A percentile compares a stretch with the other conserved stretches of the same genome.
Evolutionary conservation across 73 alveolate genomes (phyloP).

Genomic region (Tetrahymena elliotti): DNA sequence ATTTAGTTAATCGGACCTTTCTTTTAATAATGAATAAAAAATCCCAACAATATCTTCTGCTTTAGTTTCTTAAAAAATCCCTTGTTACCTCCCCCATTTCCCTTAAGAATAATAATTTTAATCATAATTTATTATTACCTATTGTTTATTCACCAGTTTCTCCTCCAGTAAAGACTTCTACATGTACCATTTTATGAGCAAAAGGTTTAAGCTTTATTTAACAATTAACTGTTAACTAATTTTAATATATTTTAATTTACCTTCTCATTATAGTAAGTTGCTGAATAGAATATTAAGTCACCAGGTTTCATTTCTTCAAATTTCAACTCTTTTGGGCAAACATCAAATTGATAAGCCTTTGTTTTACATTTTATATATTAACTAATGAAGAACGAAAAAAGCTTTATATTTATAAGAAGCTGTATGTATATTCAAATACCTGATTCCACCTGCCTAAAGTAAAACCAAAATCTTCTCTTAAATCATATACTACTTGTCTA

Average conservation of each 20-base stretch:
- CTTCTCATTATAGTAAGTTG: slow-evolving; percentile 69
- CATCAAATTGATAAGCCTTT: slow-evolving; percentile 81
- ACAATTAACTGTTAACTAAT: background rate
- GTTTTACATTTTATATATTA: no score
- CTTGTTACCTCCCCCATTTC: no score
- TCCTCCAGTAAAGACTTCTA: slow-evolving; percentile 82
- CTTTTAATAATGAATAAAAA: no score
- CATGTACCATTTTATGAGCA: slow-evolving; percentile 92
- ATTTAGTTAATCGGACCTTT: no score
- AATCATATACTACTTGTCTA: slow-evolving; percentile 66
- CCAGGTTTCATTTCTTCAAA: slow-evolving; percentile 81
- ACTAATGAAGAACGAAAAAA: no score
- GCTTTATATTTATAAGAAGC: no score
- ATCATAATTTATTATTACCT: background rate
- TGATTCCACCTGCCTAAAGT: slow-evolving; percentile 90
- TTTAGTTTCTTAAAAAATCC: no score
- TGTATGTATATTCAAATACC: no score
- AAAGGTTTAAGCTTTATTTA: slow-evolving; percentile 30
- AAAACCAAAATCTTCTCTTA: slow-evolving; percentile 89
- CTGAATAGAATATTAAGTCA: slow-evolving; percentile 83
- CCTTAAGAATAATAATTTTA: background rate
- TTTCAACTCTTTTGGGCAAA: slow-evolving; percentile 50
- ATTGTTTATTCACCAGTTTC: slow-evolving; percentile 29
- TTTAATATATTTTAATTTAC: background rate
- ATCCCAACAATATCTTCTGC: no score